Evolutionary conservation across 2,329 filamentous ascomycete genomes (phyloP).

Genomic region (Fusarium dlaminii): DNA sequence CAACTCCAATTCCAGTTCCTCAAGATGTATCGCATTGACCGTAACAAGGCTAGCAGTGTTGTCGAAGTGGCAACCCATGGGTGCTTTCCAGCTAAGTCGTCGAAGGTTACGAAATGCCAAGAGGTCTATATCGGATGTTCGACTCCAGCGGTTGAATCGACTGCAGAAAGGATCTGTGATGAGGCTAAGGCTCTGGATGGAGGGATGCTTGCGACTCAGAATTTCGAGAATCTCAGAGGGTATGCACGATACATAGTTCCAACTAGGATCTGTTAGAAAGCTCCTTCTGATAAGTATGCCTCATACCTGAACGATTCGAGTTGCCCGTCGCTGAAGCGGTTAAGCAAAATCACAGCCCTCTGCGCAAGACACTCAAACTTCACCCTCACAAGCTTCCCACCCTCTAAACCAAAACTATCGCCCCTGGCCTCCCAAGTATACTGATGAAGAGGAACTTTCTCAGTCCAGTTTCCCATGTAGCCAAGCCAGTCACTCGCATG

Average conservation of each 20-base stretch:
- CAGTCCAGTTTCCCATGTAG: not conserved
- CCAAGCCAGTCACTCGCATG: not conserved
- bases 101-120: not conserved
- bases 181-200: not conserved
- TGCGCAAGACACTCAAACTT: slow-evolving; percentile 13
- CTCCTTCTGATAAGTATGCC: accelerated
- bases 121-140: not conserved
- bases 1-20: not conserved
- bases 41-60: not conserved
- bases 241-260: not conserved
- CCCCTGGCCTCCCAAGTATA: not conserved
- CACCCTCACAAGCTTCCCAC: not conserved
- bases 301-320: not conserved
- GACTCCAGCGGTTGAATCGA: not conserved
- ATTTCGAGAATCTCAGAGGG: not conserved
- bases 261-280: not conserved
- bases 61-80: not conserved
- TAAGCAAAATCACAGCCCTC: not conserved
- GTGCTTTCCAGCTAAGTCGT: not conserved
- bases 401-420: not conserved
- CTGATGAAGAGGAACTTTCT: not conserved
- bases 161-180: slow-evolving; percentile 1
- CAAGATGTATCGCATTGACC: accelerated
- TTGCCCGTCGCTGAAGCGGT: not conserved
- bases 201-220: not conserved